Base-by-base conservation (phyloP, 1,139 yeast species). In the Geotrichum carabidarum region DNA sequence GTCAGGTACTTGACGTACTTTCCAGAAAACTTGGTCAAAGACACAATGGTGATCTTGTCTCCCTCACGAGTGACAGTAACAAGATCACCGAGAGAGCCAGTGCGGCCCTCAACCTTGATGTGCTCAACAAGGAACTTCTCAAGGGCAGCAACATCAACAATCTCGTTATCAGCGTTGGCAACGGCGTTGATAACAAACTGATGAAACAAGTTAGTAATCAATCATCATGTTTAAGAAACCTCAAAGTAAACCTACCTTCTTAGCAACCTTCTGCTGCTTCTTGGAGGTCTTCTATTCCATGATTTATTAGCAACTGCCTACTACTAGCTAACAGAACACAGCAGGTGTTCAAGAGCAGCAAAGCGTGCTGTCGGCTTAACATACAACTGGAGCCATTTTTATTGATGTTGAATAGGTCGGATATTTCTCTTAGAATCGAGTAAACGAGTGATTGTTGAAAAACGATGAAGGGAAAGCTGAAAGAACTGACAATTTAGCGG, bases 1-100 rank as follows among this genome's bases (percentile, higher is more conserved):
- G 98, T 88, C 77, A 93, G 82, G 93, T 91, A 93, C 83, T 93
- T 93, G 78, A 90, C 86, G 95, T 93, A 93, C 82, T 94, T 93
- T 81, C 99, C 99, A 69, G 98, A 90, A 93, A 94, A 93, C 80
- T 89, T 86, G 78, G 95, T 79, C 80, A 86, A 82, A 67, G 98
- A 81, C 78, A 90, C 86, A 71, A 93, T 84, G 73, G 88, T 90
- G 71, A 81, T 75, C 77, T 83, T 79, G 79, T 83, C 82, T 70
- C 87, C 89, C 74, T 89, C 95, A 71, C 83, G 79, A 71, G 91
- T 78, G 68, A 93, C 90, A 63, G 93, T 79, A 81, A 94, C 83
- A 73, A 85, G 87, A 75, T 89, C 94, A 79, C 96, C 96, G 74
- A 94, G 86, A 90, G 90, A 87, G 77, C 98, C 97, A 71, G 88